Conservation (phyloP, 345 rosid genomes). For the Rhizophora mangle region DNA sequence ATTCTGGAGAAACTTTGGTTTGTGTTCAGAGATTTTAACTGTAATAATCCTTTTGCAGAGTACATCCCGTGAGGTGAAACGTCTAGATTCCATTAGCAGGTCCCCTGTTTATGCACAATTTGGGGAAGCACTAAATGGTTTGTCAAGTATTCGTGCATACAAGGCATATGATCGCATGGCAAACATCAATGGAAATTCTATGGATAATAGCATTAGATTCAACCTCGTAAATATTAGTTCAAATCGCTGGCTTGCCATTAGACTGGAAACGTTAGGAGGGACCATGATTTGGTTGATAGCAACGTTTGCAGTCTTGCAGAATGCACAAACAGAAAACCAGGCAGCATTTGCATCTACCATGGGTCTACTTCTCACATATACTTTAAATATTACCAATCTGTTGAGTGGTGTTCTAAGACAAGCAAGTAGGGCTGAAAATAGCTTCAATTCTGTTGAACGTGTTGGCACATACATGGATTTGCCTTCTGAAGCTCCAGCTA, state of each 20-base stretch:
- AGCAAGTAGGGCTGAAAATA: conserved; percentile 97
- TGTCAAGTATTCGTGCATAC: conserved; percentile 56
- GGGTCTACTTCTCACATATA: conserved; percentile 97
- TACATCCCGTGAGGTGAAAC: conserved; percentile 37
- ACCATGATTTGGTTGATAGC: conserved; percentile 90
- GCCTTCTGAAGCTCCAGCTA: conserved; percentile 82
- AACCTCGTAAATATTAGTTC: conserved; percentile 30
- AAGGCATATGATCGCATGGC: conserved; percentile 97
- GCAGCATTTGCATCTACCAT: conserved; percentile 31
- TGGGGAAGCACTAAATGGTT: conserved; percentile 35
- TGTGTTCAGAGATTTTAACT: neutral
- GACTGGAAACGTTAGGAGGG: conserved; percentile 90
- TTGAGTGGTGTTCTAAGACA: conserved; percentile 87
- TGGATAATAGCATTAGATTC: conserved; percentile 36
- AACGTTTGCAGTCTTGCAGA: conserved; percentile 29
- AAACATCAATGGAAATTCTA: conserved; percentile 40
- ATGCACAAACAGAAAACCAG: conserved; percentile 23
- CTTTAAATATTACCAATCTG: conserved; percentile 75
- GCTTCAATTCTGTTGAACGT: conserved; percentile 94
- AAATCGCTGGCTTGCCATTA: conserved; percentile 70
- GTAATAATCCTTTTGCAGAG: conserved; percentile 38
- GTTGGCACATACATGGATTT: conserved; percentile 76
- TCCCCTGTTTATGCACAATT: conserved; percentile 37
- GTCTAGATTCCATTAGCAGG: conserved; percentile 32
- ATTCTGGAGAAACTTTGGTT: neutral